These are phyloP conservation scores for Cystobasidiaceae sp. DNA, from an alignment of 1,284 basidiomycete genomes.

Conservation along the genomic window DNA sequence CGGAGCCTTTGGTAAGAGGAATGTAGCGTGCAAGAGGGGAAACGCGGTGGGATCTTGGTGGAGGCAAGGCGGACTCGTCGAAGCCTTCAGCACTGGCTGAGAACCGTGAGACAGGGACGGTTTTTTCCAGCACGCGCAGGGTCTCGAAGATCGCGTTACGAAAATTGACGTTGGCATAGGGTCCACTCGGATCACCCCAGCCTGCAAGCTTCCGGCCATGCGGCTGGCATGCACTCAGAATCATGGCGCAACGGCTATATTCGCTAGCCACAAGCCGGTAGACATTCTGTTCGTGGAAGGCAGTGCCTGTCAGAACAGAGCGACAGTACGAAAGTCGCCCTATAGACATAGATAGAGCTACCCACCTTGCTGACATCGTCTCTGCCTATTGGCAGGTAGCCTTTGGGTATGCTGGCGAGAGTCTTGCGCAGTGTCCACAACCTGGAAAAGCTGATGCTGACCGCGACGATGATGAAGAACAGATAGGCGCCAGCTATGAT, in stretches of 20 bases:
- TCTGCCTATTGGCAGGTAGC: constrained; percentile 34
- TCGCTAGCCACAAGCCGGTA: constrained; percentile 34
- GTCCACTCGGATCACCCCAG: constrained; percentile 33
- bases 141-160: constrained; percentile 35
- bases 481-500: constrained; percentile 34
- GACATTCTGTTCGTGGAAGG: background rate
- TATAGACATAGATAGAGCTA: too few species aligned
- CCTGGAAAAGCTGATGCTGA: constrained; percentile 22
- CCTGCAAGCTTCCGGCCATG: constrained; percentile 32
- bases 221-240: constrained; percentile 33
- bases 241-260: constrained; percentile 35
- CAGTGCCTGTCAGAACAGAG: background rate
- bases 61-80: background rate
- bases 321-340: too few species aligned
- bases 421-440: constrained; percentile 21
- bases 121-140: constrained; percentile 22
- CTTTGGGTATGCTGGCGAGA: constrained; percentile 36
- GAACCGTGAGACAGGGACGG: constrained; percentile 9
- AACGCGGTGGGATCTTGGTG: background rate
- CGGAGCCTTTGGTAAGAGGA: background rate
- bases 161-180: constrained; percentile 33
- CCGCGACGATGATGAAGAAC: constrained; percentile 22
- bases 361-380: constrained; percentile 34
- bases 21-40: constrained; percentile 8
- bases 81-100: background rate